Evolutionary conservation across 805 yeast genomes (phyloP).

Genomic region (Grigorovia yakushimaensis): DNA sequence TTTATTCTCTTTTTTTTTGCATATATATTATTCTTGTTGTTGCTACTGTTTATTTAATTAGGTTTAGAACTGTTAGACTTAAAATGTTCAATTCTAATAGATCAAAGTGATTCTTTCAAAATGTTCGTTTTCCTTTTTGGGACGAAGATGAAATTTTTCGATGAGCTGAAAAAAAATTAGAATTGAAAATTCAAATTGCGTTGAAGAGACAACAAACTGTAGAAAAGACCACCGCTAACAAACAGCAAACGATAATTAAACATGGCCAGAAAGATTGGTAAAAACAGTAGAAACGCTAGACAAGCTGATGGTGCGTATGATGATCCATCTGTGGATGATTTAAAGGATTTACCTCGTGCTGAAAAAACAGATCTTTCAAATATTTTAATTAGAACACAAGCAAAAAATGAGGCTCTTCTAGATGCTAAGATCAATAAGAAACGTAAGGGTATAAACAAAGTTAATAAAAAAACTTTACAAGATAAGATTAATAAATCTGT

Average conservation of each 20-base stretch:
- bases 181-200: too few species aligned
- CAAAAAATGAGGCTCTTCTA: conserved; percentile 55
- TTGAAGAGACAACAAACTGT: too few species aligned
- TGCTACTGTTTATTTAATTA: too few species aligned
- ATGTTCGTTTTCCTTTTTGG: not conserved
- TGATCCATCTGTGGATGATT: conserved; percentile 37
- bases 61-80: too few species aligned
- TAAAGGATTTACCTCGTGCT: conserved; percentile 46
- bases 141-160: not conserved
- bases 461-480: conserved; percentile 18
- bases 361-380: conserved; percentile 51
- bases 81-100: too few species aligned
- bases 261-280: conserved; percentile 11
- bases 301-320: conserved; percentile 40
- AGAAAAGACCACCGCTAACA: not conserved
- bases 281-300: conserved; percentile 71
- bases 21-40: not conserved
- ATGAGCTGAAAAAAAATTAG: conserved; percentile 3
- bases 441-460: conserved; percentile 19
- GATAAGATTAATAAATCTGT: conserved; percentile 14
- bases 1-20: not conserved
- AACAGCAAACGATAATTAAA: not conserved
- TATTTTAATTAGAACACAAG: conserved; percentile 56
- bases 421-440: conserved; percentile 43
- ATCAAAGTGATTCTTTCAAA: not conserved